These are phyloP conservation scores for Geranium brycei DNA, from an alignment of 345 rosid species.

Conservation along the genomic window DNA sequence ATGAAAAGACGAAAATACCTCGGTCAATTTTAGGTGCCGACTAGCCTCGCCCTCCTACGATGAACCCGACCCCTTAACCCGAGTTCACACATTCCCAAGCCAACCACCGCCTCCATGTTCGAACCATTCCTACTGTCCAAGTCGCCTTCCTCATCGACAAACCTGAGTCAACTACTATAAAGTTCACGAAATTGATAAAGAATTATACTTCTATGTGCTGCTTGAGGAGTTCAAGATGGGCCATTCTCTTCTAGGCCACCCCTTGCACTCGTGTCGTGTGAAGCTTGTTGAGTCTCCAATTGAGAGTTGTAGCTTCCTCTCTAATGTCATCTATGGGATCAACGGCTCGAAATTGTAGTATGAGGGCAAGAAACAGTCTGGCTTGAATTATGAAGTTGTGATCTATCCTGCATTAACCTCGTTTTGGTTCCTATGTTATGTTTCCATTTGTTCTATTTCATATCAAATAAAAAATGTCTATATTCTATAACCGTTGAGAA, in stretches of 20 bases:
- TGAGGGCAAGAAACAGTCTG: slow-evolving; percentile 37
- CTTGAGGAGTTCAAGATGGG: slow-evolving; percentile 46
- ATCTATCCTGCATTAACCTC: slow-evolving; percentile 34
- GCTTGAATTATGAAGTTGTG: slow-evolving; percentile 36
- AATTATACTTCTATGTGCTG: slow-evolving; percentile 61
- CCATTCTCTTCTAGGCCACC: slow-evolving; percentile 47
- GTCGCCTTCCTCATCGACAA: no score
- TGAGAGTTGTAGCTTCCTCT: slow-evolving; percentile 46
- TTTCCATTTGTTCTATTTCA: no score
- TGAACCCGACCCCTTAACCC: no score
- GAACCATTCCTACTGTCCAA: no score
- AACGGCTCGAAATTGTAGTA: slow-evolving; percentile 32
- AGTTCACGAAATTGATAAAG: slow-evolving; percentile 36
- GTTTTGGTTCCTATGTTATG: no score
- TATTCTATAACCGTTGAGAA: no score
- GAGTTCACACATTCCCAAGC: no score
- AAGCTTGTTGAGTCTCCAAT: slow-evolving; percentile 68
- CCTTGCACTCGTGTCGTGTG: slow-evolving; percentile 69
- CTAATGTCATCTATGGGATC: slow-evolving; percentile 65
- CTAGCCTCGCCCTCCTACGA: no score
- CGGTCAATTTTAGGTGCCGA: no score
- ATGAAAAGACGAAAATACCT: no score
- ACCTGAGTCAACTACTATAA: slow-evolving; percentile 52
- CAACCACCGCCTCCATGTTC: no score
- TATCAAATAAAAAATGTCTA: no score